These are phyloP conservation scores for Naganishia vishniacii DNA, from an alignment of 768 basidiomycete species.

Conservation along the genomic window DNA sequence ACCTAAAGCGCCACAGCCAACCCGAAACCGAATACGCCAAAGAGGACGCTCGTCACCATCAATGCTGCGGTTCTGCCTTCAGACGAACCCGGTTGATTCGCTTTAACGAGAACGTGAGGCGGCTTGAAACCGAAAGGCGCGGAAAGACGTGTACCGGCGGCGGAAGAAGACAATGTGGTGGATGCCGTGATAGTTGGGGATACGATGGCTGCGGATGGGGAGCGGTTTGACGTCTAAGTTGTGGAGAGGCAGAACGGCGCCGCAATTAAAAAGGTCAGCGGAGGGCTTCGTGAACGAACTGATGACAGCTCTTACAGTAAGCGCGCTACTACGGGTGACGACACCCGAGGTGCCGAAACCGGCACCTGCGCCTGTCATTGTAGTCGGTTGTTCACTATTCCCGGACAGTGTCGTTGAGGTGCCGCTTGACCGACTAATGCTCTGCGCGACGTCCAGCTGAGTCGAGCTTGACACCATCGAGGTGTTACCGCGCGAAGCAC, in stretches of 20 bases:
- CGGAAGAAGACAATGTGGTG: conserved; percentile 6
- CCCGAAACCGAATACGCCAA: conserved; percentile 10
- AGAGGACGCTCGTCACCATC: conserved; percentile 8
- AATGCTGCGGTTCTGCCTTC: conserved; percentile 9
- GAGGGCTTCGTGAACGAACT: background rate
- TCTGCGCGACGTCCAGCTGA: too few species aligned
- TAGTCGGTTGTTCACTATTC: too few species aligned
- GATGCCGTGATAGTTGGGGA: background rate
- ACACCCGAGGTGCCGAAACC: background rate
- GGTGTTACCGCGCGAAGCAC: too few species aligned
- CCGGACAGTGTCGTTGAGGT: too few species aligned
- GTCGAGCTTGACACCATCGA: too few species aligned
- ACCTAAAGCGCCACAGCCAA: conserved; percentile 7
- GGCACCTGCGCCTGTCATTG: background rate
- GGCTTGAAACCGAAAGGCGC: conserved; percentile 9
- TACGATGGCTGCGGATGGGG: background rate
- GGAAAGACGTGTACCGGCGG: conserved; percentile 6
- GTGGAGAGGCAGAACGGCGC: too few species aligned
- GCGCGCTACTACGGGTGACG: too few species aligned
- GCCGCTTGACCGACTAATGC: too few species aligned
- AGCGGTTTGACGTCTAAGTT: background rate
- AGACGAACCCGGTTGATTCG: conserved; percentile 1
- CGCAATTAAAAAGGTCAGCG: too few species aligned
- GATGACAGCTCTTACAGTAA: too few species aligned
- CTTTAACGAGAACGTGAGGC: background rate